phyloP scores from a whole-genome alignment of 1,284 basidiomycete genomes.

The Trichosporon coremiiforme region DNA sequence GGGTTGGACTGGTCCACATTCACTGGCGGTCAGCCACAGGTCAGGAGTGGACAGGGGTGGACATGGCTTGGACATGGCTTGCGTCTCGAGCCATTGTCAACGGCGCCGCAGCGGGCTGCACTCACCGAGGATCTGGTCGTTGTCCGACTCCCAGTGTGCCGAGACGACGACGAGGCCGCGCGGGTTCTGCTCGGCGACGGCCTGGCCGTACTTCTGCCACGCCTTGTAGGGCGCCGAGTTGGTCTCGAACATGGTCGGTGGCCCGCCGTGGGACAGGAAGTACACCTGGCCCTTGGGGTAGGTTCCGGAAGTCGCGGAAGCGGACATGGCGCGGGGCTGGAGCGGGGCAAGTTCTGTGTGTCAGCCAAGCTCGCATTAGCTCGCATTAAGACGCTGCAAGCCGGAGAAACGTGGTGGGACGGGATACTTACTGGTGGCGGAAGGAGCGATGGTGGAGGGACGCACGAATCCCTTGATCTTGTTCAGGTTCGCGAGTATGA shows the following conservation, averaged over 20 bases:
- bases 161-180: slow-evolving; percentile 57
- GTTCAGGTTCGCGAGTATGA: not conserved
- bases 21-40: slow-evolving; percentile 42
- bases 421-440: not conserved
- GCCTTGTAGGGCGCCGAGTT: slow-evolving; percentile 53
- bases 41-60: no score
- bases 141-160: slow-evolving; percentile 58
- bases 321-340: slow-evolving; percentile 10
- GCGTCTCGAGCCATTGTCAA: no score
- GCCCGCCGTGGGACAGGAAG: slow-evolving; percentile 56
- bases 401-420: no score
- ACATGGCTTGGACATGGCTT: no score
- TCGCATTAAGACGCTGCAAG: no score
- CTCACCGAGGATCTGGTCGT: slow-evolving; percentile 36
- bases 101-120: no score
- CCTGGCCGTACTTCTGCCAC: slow-evolving; percentile 54
- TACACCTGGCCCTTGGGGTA: slow-evolving; percentile 43
- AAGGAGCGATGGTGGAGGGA: not conserved
- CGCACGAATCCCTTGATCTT: slow-evolving; percentile 6
- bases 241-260: slow-evolving; percentile 57
- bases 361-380: not conserved
- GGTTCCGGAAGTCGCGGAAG: not conserved
- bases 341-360: not conserved
- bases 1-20: slow-evolving; percentile 53
- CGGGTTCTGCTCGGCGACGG: slow-evolving; percentile 42